Conservation (phyloP, 495 filamentous ascomycete genomes). For the Podospora didyma region DNA sequence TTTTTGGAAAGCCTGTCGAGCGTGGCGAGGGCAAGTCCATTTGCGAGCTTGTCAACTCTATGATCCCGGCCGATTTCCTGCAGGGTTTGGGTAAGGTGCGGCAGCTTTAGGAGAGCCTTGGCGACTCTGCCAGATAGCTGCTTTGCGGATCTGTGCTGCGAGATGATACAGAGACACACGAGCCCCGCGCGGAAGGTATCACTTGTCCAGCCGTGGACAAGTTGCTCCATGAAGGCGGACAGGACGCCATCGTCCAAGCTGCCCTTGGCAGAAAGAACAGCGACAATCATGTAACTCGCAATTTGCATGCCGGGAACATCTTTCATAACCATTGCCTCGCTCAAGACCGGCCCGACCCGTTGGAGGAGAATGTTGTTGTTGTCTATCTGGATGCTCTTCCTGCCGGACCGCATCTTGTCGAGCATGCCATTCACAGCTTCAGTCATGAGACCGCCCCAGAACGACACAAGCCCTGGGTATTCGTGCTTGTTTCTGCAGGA, state of each 20-base stretch:
- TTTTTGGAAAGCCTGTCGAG: slow-evolving; percentile 60
- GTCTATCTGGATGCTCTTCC: slow-evolving; percentile 59
- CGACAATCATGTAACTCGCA: slow-evolving; percentile 85
- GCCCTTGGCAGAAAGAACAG: slow-evolving; percentile 78
- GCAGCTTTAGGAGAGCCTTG: slow-evolving; percentile 62
- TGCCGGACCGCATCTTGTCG: slow-evolving; percentile 67
- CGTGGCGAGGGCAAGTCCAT: slow-evolving; percentile 65
- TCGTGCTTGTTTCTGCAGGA: slow-evolving; percentile 63
- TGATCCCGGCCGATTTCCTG: slow-evolving; percentile 59
- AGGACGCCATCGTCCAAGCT: slow-evolving; percentile 70
- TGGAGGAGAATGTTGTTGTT: slow-evolving; percentile 77
- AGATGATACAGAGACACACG: slow-evolving; percentile 73
- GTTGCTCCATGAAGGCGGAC: slow-evolving; percentile 77
- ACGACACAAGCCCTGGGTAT: slow-evolving; percentile 71
- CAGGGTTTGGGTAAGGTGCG: slow-evolving; percentile 54
- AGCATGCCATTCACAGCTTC: slow-evolving; percentile 79
- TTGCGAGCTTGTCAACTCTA: slow-evolving; percentile 65
- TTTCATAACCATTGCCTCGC: slow-evolving; percentile 68
- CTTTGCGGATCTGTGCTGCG: slow-evolving; percentile 66
- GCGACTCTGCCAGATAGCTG: slow-evolving; percentile 65
- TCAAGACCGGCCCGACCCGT: slow-evolving; percentile 68
- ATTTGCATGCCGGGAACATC: slow-evolving; percentile 71
- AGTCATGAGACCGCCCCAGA: slow-evolving; percentile 81
- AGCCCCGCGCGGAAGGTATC: slow-evolving; percentile 71
- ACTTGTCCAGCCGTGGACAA: slow-evolving; percentile 67